Conservation (phyloP, 345 rosid genomes). For the Zanthoxylum bungeanum region DNA sequence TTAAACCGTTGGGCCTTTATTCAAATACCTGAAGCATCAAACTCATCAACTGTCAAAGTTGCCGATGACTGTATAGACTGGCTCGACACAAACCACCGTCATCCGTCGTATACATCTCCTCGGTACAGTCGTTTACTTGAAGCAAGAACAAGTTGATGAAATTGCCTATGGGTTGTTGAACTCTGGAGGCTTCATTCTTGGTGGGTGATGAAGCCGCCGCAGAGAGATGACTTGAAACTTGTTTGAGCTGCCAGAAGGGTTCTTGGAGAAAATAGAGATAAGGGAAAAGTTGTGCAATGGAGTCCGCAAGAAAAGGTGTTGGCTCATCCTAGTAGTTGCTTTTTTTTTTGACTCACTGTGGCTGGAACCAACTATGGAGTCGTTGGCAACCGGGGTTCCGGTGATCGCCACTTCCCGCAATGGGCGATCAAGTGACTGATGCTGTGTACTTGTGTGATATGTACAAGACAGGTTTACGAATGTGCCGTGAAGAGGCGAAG, state of each 20-base stretch:
- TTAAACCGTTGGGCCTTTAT: conserved; percentile 57
- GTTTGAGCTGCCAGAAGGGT: conserved; percentile 61
- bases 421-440: conserved; percentile 86
- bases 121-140: conserved; percentile 59
- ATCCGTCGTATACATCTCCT: conserved; percentile 84
- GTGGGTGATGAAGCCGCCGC: conserved; percentile 71
- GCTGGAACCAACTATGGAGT: conserved; percentile 89
- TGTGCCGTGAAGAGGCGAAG: conserved; percentile 65
- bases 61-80: conserved; percentile 67
- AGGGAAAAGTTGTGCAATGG: conserved; percentile 67
- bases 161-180: conserved; percentile 60
- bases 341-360: conserved; percentile 81
- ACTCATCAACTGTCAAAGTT: conserved; percentile 43
- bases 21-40: conserved; percentile 44
- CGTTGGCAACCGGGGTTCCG: conserved; percentile 61
- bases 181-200: conserved; percentile 56
- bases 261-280: conserved; percentile 47
- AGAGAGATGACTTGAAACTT: conserved; percentile 26
- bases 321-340: conserved; percentile 62
- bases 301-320: conserved; percentile 76
- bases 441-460: conserved; percentile 65
- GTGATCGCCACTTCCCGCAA: conserved; percentile 66
- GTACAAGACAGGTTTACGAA: conserved; percentile 57
- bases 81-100: conserved; percentile 63
- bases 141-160: conserved; percentile 72